Conservation (phyloP, 495 filamentous ascomycete species). For the Penicillium flavigenum region DNA sequence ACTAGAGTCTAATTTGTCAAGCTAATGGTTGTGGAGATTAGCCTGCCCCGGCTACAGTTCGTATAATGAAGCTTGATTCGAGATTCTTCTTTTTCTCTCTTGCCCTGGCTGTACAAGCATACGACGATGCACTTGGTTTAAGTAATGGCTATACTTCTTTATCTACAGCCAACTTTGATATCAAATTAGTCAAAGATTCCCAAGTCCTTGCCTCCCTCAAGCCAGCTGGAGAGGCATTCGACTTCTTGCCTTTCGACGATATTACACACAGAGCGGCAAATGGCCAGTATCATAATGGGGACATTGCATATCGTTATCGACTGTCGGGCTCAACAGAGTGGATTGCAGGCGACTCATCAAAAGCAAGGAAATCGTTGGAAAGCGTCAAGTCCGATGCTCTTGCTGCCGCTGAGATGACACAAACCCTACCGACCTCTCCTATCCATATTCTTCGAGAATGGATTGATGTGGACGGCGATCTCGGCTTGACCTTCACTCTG, state of each 20-base stretch:
- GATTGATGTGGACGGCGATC: neutral
- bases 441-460: neutral
- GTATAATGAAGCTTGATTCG: neutral
- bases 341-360: slow-evolving; percentile 36
- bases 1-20: neutral
- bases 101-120: neutral
- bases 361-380: slow-evolving; percentile 31
- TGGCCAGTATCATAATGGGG: neutral
- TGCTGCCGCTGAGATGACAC: slow-evolving; percentile 32
- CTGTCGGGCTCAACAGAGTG: neutral
- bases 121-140: neutral
- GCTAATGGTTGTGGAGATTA: neutral
- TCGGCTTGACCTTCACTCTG: slow-evolving; percentile 39
- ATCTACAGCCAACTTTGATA: slow-evolving; percentile 32
- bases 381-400: slow-evolving; percentile 21
- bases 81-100: neutral
- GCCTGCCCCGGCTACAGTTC: neutral
- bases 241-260: slow-evolving; percentile 50
- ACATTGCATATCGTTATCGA: neutral
- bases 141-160: neutral
- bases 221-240: slow-evolving; percentile 36
- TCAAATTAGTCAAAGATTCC: slow-evolving; percentile 35
- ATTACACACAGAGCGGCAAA: slow-evolving; percentile 17
- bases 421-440: slow-evolving; percentile 28
- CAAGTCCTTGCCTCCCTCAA: slow-evolving; percentile 43